Percentiles rank a stretch among this genome's conserved stretches.
Evolutionary conservation across 2,329 filamentous ascomycete genomes (phyloP).

Genomic region (Akanthomyces dipterigenus): DNA sequence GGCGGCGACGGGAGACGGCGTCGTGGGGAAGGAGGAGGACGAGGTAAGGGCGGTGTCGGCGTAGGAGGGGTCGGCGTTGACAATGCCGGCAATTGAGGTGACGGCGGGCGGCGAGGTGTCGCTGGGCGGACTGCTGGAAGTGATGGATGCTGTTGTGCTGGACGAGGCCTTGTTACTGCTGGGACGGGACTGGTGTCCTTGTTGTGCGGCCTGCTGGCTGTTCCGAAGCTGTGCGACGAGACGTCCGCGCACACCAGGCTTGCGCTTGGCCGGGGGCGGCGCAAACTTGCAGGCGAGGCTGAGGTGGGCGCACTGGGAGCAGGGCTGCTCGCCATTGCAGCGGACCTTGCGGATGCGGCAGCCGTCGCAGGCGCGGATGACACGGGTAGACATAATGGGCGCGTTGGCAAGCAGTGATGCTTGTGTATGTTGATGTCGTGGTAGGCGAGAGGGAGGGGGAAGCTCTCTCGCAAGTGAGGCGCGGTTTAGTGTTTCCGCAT

Average conservation of each 20-base stretch:
- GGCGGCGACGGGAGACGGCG: conserved; percentile 1
- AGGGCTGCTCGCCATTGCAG: conserved; percentile 28
- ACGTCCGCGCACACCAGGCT: conserved; percentile 27
- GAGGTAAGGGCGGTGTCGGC: conserved; percentile 1
- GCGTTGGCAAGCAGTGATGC: background rate
- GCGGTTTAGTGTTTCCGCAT: background rate
- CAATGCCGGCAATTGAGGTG: conserved; percentile 22
- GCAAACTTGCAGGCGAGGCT: conserved; percentile 29
- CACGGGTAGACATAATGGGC: conserved; percentile 5
- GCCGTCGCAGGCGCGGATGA: conserved; percentile 28
- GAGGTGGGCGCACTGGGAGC: conserved; percentile 30
- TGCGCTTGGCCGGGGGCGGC: conserved; percentile 26
- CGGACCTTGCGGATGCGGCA: conserved; percentile 33
- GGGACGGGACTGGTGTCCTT: background rate
- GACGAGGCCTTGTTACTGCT: conserved; percentile 5
- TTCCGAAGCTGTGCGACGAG: conserved; percentile 30
- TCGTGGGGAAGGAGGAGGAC: background rate
- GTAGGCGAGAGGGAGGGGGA: background rate
- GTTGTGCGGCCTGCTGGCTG: conserved; percentile 3
- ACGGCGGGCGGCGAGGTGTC: conserved; percentile 16
- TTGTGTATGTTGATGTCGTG: background rate
- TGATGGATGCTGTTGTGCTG: background rate
- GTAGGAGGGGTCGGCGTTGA: conserved; percentile 13
- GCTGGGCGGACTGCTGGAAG: background rate
- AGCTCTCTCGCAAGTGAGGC: background rate